Evolutionary conservation across 2,329 filamentous ascomycete genomes (phyloP), one percentile per base, ranked within the genome.

Genomic region (Botrytis deweyae): DNA sequence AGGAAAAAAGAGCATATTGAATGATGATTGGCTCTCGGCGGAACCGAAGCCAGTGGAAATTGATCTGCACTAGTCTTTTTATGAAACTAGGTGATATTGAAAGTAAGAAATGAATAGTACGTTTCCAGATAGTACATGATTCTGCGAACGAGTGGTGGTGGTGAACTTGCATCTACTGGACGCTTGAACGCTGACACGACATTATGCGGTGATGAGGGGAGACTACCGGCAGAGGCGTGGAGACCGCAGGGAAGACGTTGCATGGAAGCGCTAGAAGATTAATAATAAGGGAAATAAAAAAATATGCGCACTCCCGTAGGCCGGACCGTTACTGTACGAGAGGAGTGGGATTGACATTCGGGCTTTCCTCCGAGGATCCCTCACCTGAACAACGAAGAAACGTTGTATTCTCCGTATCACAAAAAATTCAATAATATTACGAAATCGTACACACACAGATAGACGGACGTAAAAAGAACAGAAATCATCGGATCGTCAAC

Each of bases 181-280:
- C 46, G 40, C 62, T 72, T 59, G 62, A 67, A 67, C 58, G 42
- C 42, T 33, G 70, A 72, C 70, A 72, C 62, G 70, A 72, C 70
- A 72, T 67, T n/a, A 67, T 46, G 66, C 66, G 63, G 44, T 72
- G 46, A 46, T 55, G 70, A 67, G 62, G 70, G 62, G 63, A n/a
- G 62, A 67, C 61, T 72, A 65, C 61, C 70, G 70, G 49, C 62
- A 72, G 70, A 55, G 44, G 68, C 59, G 69, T 40, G 61, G 68
- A 62, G 40, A 70, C 55, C 33, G 25, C 55, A 70, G 70, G 61
- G 70, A 33, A 64, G 42, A 49, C 10, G 42, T 58, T 67, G 59
- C 61, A 66, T 72, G 46, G 70, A 72, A 72, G 62, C 70, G 70
- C 70, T 72, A 72, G 70, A 58, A 72, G 70, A 67, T 58, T 66